Evolutionary conservation across 2,329 filamentous ascomycete species (phyloP), one percentile per base, ranked within the genome.

Genomic region (Fusarium liriodendri): DNA sequence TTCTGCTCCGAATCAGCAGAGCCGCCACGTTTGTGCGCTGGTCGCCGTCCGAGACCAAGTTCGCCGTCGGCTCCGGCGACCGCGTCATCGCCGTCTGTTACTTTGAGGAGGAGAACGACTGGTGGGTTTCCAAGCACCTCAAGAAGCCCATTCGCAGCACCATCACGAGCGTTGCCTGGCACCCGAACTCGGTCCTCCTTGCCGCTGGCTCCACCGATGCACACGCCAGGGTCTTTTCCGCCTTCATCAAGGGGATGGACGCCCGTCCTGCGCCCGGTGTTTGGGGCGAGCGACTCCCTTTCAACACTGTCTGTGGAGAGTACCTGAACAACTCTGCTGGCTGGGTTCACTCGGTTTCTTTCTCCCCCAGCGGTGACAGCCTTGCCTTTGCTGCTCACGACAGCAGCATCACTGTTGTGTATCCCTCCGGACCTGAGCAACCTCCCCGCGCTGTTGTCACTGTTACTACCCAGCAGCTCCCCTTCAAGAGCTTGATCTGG

Each of bases 61-160:
- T 99, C 83, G 97, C 97, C 63, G 97, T 98, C 29, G 97, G 97
- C 70, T 98, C 95, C 32, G 97, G 97, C 71, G 97, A 98, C 78
- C 92, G 97, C 73, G 93, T 98, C 75, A 98, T 99, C 79, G 95
- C 97, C 45, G 90, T 98, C 77, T 99, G 97, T 88, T 98, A 98
- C 87, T 99, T 99, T 79, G 97, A 99, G 82, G 94, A 98, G 83
- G 97, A 99, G 84, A 98, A 99, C 84, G 95, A 99, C 87, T 99
- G 97, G 97, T 99, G 97, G 97, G 96, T 99, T 47, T 98, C 95
- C 40, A 99, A 99, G 89, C 97, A 99, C 85, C 86, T 99, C 81
- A 98, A 98, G 91, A 99, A 98, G 89, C 97, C 97, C 22, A 97
- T 99, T 79, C 94, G 96, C 76, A 98, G 95, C 82, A 99, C 97